Evolutionary conservation across 2,329 filamentous ascomycete species (phyloP).

Genomic region (Beauveria australis): DNA sequence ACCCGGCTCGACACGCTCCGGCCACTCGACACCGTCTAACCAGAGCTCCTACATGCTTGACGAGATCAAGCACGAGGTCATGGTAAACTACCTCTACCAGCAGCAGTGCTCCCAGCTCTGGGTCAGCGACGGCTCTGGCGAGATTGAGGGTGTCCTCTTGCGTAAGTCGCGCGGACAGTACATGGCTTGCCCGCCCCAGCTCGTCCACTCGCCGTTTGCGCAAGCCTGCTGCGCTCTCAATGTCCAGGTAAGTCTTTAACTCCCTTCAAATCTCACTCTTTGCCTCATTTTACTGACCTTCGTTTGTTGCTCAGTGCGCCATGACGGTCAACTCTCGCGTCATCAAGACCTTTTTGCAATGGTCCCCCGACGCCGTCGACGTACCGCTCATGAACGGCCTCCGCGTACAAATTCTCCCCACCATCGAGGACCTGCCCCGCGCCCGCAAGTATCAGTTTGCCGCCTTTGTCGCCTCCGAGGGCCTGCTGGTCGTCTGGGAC

Average conservation of each 20-base stretch:
- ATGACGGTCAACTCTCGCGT: constrained; percentile 77
- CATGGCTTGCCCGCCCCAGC: constrained; percentile 61
- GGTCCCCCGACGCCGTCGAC: constrained; percentile 63
- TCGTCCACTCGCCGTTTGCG: constrained; percentile 56
- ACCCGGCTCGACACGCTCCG: constrained; percentile 41
- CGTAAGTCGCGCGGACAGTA: constrained; percentile 61
- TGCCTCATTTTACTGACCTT: neutral
- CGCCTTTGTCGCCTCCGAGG: constrained; percentile 65
- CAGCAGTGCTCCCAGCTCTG: constrained; percentile 68
- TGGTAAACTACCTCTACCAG: constrained; percentile 77
- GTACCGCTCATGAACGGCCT: constrained; percentile 70
- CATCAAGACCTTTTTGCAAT: constrained; percentile 69
- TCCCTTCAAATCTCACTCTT: neutral
- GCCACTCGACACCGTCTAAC: constrained; percentile 31
- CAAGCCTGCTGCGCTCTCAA: constrained; percentile 60
- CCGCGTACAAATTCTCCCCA: constrained; percentile 67
- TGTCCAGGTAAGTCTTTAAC: constrained; percentile 46
- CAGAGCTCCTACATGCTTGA: constrained; percentile 52
- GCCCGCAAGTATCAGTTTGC: constrained; percentile 75
- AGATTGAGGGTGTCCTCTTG: constrained; percentile 64
- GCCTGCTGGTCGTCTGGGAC: constrained; percentile 72
- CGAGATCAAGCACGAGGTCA: constrained; percentile 72
- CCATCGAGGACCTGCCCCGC: constrained; percentile 59
- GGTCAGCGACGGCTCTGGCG: constrained; percentile 61
- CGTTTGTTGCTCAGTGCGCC: constrained; percentile 44